Conservation (phyloP, 305 asterid genomes). For the Fraxinus velutina region DNA sequence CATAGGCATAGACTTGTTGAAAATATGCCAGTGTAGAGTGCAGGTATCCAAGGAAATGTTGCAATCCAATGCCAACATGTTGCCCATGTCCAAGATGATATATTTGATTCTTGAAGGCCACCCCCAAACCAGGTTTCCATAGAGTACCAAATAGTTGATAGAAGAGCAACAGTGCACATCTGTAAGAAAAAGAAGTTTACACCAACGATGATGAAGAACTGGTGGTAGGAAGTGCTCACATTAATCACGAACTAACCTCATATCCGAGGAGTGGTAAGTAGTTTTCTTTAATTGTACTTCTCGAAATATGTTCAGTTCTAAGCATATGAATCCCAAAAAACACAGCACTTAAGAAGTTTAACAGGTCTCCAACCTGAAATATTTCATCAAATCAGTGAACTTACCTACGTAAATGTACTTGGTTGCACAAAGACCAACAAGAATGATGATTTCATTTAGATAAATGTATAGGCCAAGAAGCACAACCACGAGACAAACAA, state of each 20-base stretch:
- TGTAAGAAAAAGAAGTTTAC: slow-evolving; percentile 21
- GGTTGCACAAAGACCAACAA: background rate
- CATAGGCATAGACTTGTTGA: slow-evolving; percentile 72
- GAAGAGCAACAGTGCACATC: slow-evolving; percentile 63
- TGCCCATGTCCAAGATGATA: slow-evolving; percentile 48
- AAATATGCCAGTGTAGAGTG: slow-evolving; percentile 70
- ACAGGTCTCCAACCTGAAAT: slow-evolving; percentile 69
- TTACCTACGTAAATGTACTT: background rate
- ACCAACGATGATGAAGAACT: background rate
- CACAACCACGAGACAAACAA: background rate
- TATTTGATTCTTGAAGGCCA: slow-evolving; percentile 36
- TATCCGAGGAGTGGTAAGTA: slow-evolving; percentile 69
- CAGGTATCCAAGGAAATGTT: slow-evolving; percentile 76
- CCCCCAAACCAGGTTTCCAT: slow-evolving; percentile 43
- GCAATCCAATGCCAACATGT: slow-evolving; percentile 32
- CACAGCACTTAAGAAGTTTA: slow-evolving; percentile 66
- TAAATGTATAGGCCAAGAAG: background rate
- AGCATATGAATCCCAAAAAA: slow-evolving; percentile 79
- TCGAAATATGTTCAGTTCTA: slow-evolving; percentile 67
- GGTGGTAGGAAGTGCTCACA: background rate
- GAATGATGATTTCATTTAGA: background rate
- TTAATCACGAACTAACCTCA: slow-evolving; percentile 42
- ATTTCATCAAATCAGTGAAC: background rate
- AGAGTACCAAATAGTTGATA: slow-evolving; percentile 57
- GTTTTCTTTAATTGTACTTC: slow-evolving; percentile 50